Conservation (phyloP, 495 filamentous ascomycete species). For the Neurospora tetrasperma region DNA sequence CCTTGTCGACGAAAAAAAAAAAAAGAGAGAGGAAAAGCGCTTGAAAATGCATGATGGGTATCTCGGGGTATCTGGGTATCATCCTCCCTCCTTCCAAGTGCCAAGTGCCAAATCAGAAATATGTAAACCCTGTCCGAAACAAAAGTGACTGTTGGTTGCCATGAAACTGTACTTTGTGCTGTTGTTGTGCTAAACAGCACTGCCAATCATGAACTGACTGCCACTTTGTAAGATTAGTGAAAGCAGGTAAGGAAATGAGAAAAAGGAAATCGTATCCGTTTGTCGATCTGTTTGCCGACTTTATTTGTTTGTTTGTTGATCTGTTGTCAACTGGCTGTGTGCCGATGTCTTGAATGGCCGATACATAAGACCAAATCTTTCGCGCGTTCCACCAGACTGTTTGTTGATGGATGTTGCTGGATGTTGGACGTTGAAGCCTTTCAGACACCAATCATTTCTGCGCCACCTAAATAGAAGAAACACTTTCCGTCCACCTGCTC, state of each 20-base stretch:
- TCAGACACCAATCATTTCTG: too few relatives aligned
- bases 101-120: not conserved
- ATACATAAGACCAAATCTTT: not conserved
- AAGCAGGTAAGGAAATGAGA: not conserved
- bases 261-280: not conserved
- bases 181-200: not conserved
- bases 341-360: not conserved
- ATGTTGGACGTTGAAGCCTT: too few relatives aligned
- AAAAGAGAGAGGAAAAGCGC: not conserved
- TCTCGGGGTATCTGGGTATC: not conserved
- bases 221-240: not conserved
- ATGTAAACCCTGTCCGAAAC: not conserved
- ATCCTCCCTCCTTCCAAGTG: not conserved
- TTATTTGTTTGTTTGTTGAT: not conserved
- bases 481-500: too few relatives aligned
- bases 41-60: not conserved
- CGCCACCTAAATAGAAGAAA: too few relatives aligned
- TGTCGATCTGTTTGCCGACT: not conserved
- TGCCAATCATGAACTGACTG: not conserved
- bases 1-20: not conserved
- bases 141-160: not conserved
- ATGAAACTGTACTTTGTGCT: not conserved
- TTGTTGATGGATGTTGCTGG: too few relatives aligned
- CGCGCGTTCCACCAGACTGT: too few relatives aligned
- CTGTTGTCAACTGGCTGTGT: not conserved